These are phyloP conservation scores for Stagonosporopsis rhizophila DNA, from an alignment of 2,329 filamentous ascomycete genomes.

Conservation along the genomic window DNA sequence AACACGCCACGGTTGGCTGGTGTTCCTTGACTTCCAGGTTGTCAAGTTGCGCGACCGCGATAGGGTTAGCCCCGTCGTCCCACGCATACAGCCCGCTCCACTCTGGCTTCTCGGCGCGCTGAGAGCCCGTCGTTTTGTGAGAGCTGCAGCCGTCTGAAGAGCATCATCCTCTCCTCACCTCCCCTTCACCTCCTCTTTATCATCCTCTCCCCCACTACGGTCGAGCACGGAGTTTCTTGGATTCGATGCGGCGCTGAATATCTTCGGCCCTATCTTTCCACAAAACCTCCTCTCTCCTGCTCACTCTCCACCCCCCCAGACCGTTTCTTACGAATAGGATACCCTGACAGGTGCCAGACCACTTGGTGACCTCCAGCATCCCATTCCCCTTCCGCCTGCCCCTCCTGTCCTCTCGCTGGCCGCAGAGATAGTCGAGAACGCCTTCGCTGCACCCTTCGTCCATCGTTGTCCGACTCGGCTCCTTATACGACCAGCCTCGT, in stretches of 20 bases:
- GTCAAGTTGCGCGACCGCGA: conserved; percentile 24
- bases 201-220: conserved; percentile 40
- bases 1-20: conserved; percentile 24
- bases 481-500: conserved; percentile 39
- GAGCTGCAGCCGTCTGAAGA: conserved; percentile 46
- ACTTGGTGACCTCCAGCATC: conserved; percentile 35
- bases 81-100: conserved; percentile 30
- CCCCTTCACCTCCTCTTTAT: conserved; percentile 36
- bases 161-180: conserved; percentile 37
- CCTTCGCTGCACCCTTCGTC: conserved; percentile 35
- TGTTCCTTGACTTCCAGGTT: conserved; percentile 42
- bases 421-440: conserved; percentile 34
- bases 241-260: conserved; percentile 49
- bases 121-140: conserved; percentile 47
- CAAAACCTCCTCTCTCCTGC: conserved; percentile 47
- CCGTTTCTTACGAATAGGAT: conserved; percentile 44
- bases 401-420: conserved; percentile 41
- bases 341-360: conserved; percentile 39
- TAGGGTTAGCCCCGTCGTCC: conserved; percentile 19
- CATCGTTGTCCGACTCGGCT: conserved; percentile 44
- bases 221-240: conserved; percentile 49
- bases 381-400: conserved; percentile 27
- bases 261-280: conserved; percentile 44
- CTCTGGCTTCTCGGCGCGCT: conserved; percentile 32
- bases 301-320: conserved; percentile 44